These are phyloP conservation scores for Xerocomus minutiporus DNA, from an alignment of 1,284 basidiomycete genomes.

Conservation along the genomic window DNA sequence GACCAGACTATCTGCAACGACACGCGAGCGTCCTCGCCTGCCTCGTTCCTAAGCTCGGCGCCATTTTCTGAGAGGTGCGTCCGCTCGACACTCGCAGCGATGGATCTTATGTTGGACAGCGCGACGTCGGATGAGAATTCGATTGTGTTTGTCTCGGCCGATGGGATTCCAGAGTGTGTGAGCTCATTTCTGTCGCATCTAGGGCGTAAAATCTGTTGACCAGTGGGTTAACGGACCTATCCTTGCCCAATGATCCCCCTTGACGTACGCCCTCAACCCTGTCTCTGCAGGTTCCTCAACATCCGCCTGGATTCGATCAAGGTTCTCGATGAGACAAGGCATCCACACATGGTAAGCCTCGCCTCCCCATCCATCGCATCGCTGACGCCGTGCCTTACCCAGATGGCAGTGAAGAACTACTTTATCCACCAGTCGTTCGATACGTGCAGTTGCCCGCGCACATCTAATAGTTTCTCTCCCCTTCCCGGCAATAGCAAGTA, in stretches of 20 bases:
- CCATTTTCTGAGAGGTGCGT: no score
- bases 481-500: slow-evolving; percentile 40
- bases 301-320: slow-evolving; percentile 94
- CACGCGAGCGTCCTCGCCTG: no score
- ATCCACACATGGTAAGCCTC: slow-evolving; percentile 89
- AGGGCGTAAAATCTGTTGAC: slow-evolving; percentile 58
- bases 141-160: no score
- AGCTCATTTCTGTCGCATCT: no score
- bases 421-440: slow-evolving; percentile 97
- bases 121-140: no score
- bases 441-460: slow-evolving; percentile 89
- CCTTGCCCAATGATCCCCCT: not conserved
- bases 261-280: slow-evolving; percentile 1
- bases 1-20: no score
- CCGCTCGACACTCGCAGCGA: no score
- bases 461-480: slow-evolving; percentile 36
- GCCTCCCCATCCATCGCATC: not conserved
- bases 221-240: slow-evolving; percentile 57
- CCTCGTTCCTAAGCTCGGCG: no score
- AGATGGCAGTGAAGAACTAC: slow-evolving; percentile 99
- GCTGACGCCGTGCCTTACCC: slow-evolving; percentile 2
- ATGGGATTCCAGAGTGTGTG: no score
- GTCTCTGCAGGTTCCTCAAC: slow-evolving; percentile 78
- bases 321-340: slow-evolving; percentile 87
- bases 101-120: no score